Base-by-base conservation (phyloP, 176 grass and related monocot genomes). In the Rhipidocladum racemiflorum region DNA sequence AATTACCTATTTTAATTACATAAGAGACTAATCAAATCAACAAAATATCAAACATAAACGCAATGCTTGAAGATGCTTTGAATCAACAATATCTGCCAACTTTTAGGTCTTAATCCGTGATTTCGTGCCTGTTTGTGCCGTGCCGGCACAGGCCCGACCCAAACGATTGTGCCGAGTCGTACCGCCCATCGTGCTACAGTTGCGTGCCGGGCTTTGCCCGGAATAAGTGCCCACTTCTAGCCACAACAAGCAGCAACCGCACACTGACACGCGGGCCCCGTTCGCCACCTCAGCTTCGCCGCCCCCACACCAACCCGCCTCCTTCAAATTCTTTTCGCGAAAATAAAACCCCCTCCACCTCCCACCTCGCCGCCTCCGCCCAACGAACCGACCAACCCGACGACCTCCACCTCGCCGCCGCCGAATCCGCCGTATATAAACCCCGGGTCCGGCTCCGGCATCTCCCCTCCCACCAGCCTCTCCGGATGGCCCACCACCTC, bases 311-410 rank as follows among this genome's bases (percentile, higher is more conserved):
- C 70, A 81, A 85, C 70, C 59, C 34, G 35, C 64, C 61, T 68
- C 70, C 69, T 80, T 75, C 82, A 85, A 89, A 81, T 65, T 43
- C 15, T 29, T 62, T 80, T 53, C 68, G 54, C 72, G 14, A 60
- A 69, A 88, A 78, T 34, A 63, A 34, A 65, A 6, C 17, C 56
- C 43, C 75, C 24, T 84, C 53, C 28, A 18, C 27, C 66, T 45
- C 27, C 64, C 77, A 85, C 83, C 64, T 85, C 87, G 79, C 50
- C 51, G 59, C 36, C 77, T 65, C 75, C 71, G 87, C 64, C 77
- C 49, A 63, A 50, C 67, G 28, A 81, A 67, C 28, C 72, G 5
- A 14, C 32, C 32, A 72, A 72, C 23, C 62, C 68, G 55, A 30
- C 78, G 72, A 35, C 21, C 59, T 61, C 65, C 18, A 6, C 78